These are phyloP conservation scores for Hordeum marinum DNA, from an alignment of 176 grass and related monocot genomes.

Conservation along the genomic window DNA sequence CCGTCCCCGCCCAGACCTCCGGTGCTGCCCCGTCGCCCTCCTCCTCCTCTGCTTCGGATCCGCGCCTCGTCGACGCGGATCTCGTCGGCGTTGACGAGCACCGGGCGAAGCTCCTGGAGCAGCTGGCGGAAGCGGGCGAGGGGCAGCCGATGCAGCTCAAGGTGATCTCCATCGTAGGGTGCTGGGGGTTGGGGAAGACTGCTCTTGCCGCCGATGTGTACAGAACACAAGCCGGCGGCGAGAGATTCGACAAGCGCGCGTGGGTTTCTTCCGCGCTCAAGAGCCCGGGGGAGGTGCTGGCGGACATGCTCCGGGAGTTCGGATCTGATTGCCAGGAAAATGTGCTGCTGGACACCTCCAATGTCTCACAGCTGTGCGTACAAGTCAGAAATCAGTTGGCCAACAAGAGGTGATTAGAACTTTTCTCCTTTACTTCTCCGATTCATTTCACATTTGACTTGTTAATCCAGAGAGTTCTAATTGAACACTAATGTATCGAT, in stretches of 20 bases:
- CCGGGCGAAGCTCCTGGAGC: neutral
- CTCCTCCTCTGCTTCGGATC: neutral
- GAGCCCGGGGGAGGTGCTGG: neutral
- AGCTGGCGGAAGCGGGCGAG: neutral
- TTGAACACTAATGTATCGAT: neutral
- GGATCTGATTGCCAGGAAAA: neutral
- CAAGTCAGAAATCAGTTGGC: neutral
- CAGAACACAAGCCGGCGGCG: neutral
- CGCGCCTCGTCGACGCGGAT: neutral
- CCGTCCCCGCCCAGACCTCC: no score
- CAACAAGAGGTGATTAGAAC: neutral
- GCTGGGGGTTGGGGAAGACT: slow-evolving; percentile 8
- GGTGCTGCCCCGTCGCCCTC: neutral
- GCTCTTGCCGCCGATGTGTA: neutral
- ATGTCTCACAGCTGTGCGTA: neutral
- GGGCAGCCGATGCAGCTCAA: neutral
- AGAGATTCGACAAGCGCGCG: neutral
- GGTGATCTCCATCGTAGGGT: slow-evolving; percentile 20
- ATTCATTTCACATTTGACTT: neutral
- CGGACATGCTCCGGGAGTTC: neutral
- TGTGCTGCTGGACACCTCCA: neutral
- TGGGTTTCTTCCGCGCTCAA: neutral
- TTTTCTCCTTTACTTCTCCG: neutral
- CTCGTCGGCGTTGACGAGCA: no score
- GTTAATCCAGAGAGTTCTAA: neutral